phyloP scores from a whole-genome alignment of 257 asterid genomes.

The Ajuga chamaepitys region DNA sequence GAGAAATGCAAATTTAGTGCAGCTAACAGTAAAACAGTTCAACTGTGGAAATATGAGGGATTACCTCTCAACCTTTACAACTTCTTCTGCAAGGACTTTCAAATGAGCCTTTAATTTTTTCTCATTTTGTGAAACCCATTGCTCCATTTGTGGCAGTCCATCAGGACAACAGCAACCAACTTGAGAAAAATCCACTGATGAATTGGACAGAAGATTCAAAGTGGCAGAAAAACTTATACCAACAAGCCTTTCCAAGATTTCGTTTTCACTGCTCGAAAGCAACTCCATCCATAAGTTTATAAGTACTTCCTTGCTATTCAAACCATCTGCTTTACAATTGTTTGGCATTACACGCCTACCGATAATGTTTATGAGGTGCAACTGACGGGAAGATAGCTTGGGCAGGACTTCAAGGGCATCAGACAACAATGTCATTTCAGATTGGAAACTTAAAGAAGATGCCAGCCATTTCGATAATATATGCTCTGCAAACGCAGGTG shows the following conservation, averaged over 20 bases:
- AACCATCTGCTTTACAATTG: slow-evolving; percentile 24
- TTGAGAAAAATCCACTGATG: slow-evolving; percentile 13
- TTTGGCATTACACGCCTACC: slow-evolving; percentile 52
- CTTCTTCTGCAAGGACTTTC: slow-evolving; percentile 41
- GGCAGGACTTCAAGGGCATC: slow-evolving; percentile 33
- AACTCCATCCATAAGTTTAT: slow-evolving; percentile 48
- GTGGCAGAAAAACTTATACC: slow-evolving; percentile 37
- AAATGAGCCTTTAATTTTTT: slow-evolving; percentile 37
- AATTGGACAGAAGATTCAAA: slow-evolving; percentile 24
- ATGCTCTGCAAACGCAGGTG: slow-evolving; percentile 41
- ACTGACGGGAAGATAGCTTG: slow-evolving; percentile 54
- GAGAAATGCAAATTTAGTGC: neutral
- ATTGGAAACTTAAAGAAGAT: slow-evolving; percentile 35
- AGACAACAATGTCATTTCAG: slow-evolving; percentile 26
- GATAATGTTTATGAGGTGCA: slow-evolving; percentile 68
- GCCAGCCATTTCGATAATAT: slow-evolving; percentile 59
- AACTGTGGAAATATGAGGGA: neutral
- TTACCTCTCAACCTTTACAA: slow-evolving; percentile 50
- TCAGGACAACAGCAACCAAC: slow-evolving; percentile 39
- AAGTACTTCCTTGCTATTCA: slow-evolving; percentile 23
- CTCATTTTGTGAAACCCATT: slow-evolving; percentile 49
- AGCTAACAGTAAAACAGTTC: neutral
- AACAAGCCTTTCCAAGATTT: slow-evolving; percentile 71
- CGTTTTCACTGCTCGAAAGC: slow-evolving; percentile 53
- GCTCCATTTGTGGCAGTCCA: slow-evolving; percentile 73